Evolutionary conservation across 2,329 filamentous ascomycete species (phyloP), one percentile per base, ranked within the genome.

Genomic region (Phoma sp.): DNA sequence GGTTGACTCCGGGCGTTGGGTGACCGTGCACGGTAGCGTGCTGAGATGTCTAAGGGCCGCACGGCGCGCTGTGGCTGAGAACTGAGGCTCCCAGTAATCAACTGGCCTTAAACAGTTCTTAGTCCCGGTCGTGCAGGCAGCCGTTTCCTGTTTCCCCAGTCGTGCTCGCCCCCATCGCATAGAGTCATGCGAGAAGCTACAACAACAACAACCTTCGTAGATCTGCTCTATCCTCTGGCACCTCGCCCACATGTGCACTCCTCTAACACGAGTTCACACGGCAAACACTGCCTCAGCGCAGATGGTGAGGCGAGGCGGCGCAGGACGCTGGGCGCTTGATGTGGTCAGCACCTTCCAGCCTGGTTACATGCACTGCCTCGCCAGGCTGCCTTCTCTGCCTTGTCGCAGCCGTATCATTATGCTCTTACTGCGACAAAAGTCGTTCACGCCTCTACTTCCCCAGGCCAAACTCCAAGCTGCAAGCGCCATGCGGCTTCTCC

Each of bases 401-500:
- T 48, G 28, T 48, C 36, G 46, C 46, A 42, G 26, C 26, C 14
- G 14, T 23, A 26, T 33, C 34, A 14, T 26, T 34, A 7, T 33
- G 12, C 12, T 40, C 46, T 48, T 25, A 42, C 36, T 40, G 28
- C 17, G 28, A 48, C 36, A 25, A 26, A 42, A 17, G 36, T 4
- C 25, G 17, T 25, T n/a, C 29, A 14, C 28, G 46, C 2, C 34
- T 34, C 46, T 34, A 37, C 14, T 15, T 40, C 5, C 46, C 20
- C 18, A 32, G 21, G 4, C 49, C 26, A 30, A 40, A 34, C 15
- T 4, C 20, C 34, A 29, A 28, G 21, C 38, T 33, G 33, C 38
- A 47, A 49, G 21, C 32, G 38, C 49, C 12, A 58, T 60, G 47
- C 42, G 50, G 39, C 59, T 25, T 25, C 59, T 61, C 28, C 29